Conservation (phyloP, 352 stramenopile species). For the Globisporangium abappressorium region DNA sequence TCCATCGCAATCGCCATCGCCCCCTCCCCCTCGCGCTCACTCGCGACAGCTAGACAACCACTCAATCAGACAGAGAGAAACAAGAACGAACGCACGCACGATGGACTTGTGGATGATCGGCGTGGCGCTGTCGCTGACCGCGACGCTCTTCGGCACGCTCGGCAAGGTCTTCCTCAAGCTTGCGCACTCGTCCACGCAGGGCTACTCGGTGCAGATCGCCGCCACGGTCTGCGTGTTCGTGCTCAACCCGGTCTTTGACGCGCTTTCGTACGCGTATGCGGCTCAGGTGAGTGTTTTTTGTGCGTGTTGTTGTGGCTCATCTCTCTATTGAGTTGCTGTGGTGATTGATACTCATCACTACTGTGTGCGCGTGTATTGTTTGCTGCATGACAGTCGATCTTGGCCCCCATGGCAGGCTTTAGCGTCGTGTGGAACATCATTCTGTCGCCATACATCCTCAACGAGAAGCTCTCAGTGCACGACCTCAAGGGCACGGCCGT, state of each 20-base stretch:
- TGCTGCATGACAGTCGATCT: constrained; percentile 52
- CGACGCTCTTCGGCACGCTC: constrained; percentile 82
- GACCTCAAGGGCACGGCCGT: constrained; percentile 71
- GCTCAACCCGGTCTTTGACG: constrained; percentile 83
- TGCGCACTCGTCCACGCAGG: constrained; percentile 61
- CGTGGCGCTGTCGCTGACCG: constrained; percentile 73
- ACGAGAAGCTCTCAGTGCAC: constrained; percentile 72
- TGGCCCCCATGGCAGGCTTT: constrained; percentile 84
- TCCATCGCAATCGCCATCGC: background rate
- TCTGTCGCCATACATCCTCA: constrained; percentile 74
- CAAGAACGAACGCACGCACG: too few relatives aligned
- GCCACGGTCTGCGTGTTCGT: constrained; percentile 80
- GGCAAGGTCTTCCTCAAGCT: constrained; percentile 88
- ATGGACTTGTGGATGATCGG: constrained; percentile 63
- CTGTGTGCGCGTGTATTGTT: background rate
- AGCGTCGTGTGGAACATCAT: constrained; percentile 89
- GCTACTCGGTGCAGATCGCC: constrained; percentile 54
- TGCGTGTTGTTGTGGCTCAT: constrained; percentile 19
- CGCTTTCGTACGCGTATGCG: constrained; percentile 84
- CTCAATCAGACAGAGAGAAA: background rate
- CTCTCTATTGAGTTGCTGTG: background rate
- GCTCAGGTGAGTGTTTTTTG: constrained; percentile 45
- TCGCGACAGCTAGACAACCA: background rate
- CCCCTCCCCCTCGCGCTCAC: background rate
- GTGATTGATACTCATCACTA: background rate